phyloP scores from a whole-genome alignment of 768 basidiomycete species.

The Macrolepiota albuminosa region DNA sequence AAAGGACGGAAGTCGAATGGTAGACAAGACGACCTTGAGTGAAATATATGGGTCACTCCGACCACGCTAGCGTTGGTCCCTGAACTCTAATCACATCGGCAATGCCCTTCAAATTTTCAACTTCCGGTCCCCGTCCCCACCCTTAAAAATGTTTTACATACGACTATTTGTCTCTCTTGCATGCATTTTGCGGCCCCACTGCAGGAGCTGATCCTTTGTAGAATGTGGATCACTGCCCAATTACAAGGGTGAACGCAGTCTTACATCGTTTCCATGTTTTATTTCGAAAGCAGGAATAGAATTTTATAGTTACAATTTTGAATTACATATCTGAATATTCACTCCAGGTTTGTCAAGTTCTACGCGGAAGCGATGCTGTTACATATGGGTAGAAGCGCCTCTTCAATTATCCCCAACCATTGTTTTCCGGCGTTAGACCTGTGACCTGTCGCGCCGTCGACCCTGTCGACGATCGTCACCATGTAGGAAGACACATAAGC shows the following conservation, averaged over 20 bases:
- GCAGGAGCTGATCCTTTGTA: conserved; percentile 1
- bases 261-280: neutral
- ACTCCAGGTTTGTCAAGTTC: neutral
- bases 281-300: neutral
- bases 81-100: conserved; percentile 42
- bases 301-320: neutral
- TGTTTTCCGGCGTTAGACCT: neutral
- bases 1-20: conserved; percentile 27
- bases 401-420: neutral
- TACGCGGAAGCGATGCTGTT: neutral
- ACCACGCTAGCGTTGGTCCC: conserved; percentile 39
- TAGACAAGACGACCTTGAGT: conserved; percentile 22
- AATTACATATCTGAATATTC: neutral
- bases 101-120: conserved; percentile 48
- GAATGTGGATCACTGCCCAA: neutral
- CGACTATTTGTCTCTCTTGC: conserved; percentile 3
- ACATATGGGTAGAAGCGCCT: neutral
- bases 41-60: conserved; percentile 42
- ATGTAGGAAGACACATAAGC: neutral
- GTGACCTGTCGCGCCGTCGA: neutral
- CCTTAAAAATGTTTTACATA: conserved; percentile 27
- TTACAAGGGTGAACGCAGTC: neutral
- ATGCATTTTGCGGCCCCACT: neutral
- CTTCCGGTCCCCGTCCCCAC: conserved; percentile 35
- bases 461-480: conserved; percentile 1